Evolutionary conservation across 352 stramenopile genomes (phyloP), one percentile per base, ranked within the genome.

Genomic region (Phytophthora citrophthora): DNA sequence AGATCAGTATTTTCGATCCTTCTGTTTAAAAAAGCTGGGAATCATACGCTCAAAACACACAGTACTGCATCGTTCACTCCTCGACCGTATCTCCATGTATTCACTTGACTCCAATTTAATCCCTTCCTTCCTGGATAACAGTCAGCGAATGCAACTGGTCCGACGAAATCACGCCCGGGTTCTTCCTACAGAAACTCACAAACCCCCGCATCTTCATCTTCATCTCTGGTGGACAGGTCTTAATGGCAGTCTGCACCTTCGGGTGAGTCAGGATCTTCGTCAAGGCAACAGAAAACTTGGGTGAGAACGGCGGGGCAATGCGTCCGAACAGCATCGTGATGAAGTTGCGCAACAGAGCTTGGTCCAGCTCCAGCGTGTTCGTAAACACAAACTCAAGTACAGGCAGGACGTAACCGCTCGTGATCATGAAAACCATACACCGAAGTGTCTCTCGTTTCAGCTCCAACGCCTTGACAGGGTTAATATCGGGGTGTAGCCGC

Each of bases 381-480:
- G 78, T 81, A 16, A 82, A 83, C 38, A 96, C 79, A 51, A 94
- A 96, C 63, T 94, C 84, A 16, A 96, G 66, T 15, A 96, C 86
- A 0, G 88, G 88, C 16, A 96, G 59, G 6, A 96, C 86, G 38
- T 96, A 96, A 36, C 88, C 88, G 58, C 79, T 90, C 5, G 86
- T 93, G 62, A 96, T 93, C 79, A 96, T 90, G 53, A 90, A 92
- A 16, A 93, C 84, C 88, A 96, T 94, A 34, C 79, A 93, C 2
- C 88, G 81, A 39, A 96, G 73, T 13, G 86, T 89, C 59, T 96
- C 88, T 1, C 86, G 82, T 61, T 94, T 94, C 36, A 94, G 68
- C 45, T 96, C 88, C 0, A 96, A 70, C 13, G 84, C 82, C 76
- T 96, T 96, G 38, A 96, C 86, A 1, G 88, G 84, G 29, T 96